A percentile compares a stretch with the other conserved stretches of the same genome.
Evolutionary conservation across 176 grass and related monocot genomes (phyloP).

Genomic region (Zea luxurians): DNA sequence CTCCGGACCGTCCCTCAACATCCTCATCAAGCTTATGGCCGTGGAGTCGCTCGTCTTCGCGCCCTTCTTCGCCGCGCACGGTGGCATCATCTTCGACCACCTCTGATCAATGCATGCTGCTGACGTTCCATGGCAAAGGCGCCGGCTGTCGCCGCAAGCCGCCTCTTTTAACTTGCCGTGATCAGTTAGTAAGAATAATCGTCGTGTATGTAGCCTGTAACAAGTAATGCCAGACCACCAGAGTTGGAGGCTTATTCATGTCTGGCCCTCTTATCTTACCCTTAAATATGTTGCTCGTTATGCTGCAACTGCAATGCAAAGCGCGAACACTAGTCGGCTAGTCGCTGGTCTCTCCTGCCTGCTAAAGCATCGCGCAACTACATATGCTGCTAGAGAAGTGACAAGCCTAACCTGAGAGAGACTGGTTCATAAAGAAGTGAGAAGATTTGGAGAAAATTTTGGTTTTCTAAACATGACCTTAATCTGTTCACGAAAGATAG

Average conservation of each 20-base stretch:
- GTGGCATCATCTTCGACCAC: constrained; percentile 71
- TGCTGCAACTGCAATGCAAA: background rate
- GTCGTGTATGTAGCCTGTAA: background rate
- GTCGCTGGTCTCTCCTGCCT: background rate
- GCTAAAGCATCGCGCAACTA: background rate
- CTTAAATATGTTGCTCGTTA: background rate
- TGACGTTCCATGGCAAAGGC: background rate
- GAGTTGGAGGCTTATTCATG: background rate
- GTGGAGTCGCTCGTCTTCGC: constrained; percentile 87
- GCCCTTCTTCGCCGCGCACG: constrained; percentile 78
- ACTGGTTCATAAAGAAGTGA: background rate
- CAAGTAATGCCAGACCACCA: background rate
- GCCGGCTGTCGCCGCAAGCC: background rate
- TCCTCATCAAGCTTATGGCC: constrained; percentile 94
- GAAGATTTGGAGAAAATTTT: too few species aligned
- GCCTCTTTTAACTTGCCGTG: background rate
- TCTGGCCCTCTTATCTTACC: background rate
- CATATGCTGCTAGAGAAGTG: background rate
- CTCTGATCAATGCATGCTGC: constrained; percentile 16
- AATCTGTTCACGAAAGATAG: background rate
- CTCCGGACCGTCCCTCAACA: constrained; percentile 84
- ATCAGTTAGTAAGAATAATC: background rate
- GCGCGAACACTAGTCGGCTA: background rate
- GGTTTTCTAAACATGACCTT: background rate
- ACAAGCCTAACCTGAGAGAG: background rate